These are phyloP conservation scores for Aspergillus luchuensis DNA, from an alignment of 2,329 filamentous ascomycete genomes.

Conservation along the genomic window DNA sequence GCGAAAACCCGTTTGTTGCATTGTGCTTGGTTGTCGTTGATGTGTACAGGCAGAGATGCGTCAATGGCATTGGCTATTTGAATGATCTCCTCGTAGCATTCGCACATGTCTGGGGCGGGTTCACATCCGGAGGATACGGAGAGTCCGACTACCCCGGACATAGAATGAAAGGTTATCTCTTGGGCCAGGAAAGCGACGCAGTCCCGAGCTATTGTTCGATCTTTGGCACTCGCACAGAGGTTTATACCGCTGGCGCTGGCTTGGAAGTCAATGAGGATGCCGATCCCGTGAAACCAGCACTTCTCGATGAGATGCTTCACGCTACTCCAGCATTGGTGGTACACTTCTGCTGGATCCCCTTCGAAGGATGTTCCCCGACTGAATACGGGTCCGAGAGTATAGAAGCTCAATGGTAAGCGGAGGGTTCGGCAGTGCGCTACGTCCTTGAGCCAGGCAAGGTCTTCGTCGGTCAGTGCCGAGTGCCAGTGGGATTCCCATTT, in stretches of 20 bases:
- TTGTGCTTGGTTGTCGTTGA: slow-evolving; percentile 59
- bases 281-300: slow-evolving; percentile 53
- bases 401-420: slow-evolving; percentile 63
- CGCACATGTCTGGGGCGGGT: slow-evolving; percentile 56
- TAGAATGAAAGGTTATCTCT: slow-evolving; percentile 43
- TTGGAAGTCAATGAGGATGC: slow-evolving; percentile 61
- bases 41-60: slow-evolving; percentile 55
- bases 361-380: slow-evolving; percentile 57
- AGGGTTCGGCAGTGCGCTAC: slow-evolving; percentile 59
- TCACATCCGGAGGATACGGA: slow-evolving; percentile 61
- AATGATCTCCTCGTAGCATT: slow-evolving; percentile 59
- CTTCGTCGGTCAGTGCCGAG: slow-evolving; percentile 52
- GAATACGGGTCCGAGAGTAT: slow-evolving; percentile 55
- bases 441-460: slow-evolving; percentile 56
- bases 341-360: slow-evolving; percentile 48
- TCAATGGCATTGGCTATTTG: slow-evolving; percentile 52
- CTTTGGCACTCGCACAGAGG: slow-evolving; percentile 51
- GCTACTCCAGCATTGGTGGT: slow-evolving; percentile 55
- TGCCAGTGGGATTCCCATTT: slow-evolving; percentile 60
- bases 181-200: slow-evolving; percentile 55
- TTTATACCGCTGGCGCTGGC: slow-evolving; percentile 62
- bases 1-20: slow-evolving; percentile 50
- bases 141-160: slow-evolving; percentile 56
- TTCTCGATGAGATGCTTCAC: slow-evolving; percentile 52
- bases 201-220: slow-evolving; percentile 50